A percentile compares a stretch with the other conserved stretches of the same genome.
phyloP scores from a whole-genome alignment of 768 basidiomycete species.

The Psilocybe sp. region DNA sequence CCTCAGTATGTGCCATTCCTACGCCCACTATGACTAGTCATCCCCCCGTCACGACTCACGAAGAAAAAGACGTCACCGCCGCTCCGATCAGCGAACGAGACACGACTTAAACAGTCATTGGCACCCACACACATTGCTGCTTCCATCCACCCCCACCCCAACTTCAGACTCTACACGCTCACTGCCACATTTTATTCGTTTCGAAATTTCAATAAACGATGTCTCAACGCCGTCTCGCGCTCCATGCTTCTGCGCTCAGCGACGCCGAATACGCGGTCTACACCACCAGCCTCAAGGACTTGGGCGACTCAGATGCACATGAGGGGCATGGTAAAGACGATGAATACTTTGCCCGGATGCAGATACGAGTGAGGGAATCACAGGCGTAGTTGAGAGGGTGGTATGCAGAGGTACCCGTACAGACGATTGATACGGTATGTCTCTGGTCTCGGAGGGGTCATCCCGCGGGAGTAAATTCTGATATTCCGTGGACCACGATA shows the following conservation, averaged over 20 bases:
- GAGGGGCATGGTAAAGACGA: slow-evolving; percentile 31
- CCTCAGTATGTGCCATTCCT: no score
- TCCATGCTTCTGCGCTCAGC: slow-evolving; percentile 78
- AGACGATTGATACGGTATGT: slow-evolving; percentile 59
- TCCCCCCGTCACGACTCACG: no score
- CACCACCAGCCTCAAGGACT: slow-evolving; percentile 56
- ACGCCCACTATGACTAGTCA: no score
- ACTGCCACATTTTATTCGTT: no score
- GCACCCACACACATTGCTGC: no score
- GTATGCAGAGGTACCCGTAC: slow-evolving; percentile 50
- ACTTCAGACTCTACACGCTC: no score
- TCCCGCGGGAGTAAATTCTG: no score
- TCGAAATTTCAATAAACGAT: no score
- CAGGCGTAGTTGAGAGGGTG: slow-evolving; percentile 75
- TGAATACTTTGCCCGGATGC: slow-evolving; percentile 50
- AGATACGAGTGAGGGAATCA: slow-evolving; percentile 61
- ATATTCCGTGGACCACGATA: background rate
- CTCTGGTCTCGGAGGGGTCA: background rate
- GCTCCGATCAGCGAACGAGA: no score
- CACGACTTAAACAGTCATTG: no score
- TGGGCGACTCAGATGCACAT: slow-evolving; percentile 28
- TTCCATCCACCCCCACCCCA: no score
- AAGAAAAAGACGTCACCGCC: no score
- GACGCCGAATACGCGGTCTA: slow-evolving; percentile 72
- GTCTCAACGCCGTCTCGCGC: slow-evolving; percentile 45